These are phyloP conservation scores for Vanrija humicola DNA, from an alignment of 1,284 basidiomycete species.

Conservation along the genomic window DNA sequence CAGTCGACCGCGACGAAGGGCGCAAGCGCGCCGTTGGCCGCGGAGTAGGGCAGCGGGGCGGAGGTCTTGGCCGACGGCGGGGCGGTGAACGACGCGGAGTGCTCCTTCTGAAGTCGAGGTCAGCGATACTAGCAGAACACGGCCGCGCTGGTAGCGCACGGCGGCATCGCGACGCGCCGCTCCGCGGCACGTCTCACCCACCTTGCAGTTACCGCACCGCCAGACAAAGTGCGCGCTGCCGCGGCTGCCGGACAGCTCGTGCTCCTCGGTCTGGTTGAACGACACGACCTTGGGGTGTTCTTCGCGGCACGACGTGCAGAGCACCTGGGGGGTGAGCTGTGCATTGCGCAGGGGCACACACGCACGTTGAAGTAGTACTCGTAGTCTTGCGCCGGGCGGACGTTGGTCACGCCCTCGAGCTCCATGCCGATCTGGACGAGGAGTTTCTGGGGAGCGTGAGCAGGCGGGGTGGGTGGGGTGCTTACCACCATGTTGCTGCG, in stretches of 20 bases:
- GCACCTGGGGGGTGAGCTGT: slow-evolving; percentile 25
- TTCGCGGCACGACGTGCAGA: slow-evolving; percentile 44
- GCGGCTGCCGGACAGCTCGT: slow-evolving; percentile 45
- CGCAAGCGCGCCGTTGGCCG: slow-evolving; percentile 18
- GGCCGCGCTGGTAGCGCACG: too few relatives aligned
- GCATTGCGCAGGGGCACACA: not conserved
- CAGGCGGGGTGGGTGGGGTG: not conserved
- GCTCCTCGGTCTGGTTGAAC: slow-evolving; percentile 40
- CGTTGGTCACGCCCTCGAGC: slow-evolving; percentile 44
- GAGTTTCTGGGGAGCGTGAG: slow-evolving; percentile 39
- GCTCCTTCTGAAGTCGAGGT: slow-evolving; percentile 37
- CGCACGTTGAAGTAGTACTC: slow-evolving; percentile 48
- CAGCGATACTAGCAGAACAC: too few relatives aligned
- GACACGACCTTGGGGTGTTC: slow-evolving; percentile 46
- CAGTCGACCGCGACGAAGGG: slow-evolving; percentile 47
- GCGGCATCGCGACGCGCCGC: not conserved
- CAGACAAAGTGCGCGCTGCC: slow-evolving; percentile 48
- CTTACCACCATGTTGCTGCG: slow-evolving; percentile 11
- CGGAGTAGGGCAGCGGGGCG: slow-evolving; percentile 33
- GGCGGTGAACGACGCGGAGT: slow-evolving; percentile 45
- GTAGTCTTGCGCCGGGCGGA: slow-evolving; percentile 41
- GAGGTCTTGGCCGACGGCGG: slow-evolving; percentile 32
- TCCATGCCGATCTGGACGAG: slow-evolving; percentile 46
- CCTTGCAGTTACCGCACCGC: slow-evolving; percentile 48
- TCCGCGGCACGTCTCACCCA: slow-evolving; percentile 4